Evolutionary conservation across 176 grass and related monocot species (phyloP).

Genomic region (Hyparrhenia diplandra): DNA sequence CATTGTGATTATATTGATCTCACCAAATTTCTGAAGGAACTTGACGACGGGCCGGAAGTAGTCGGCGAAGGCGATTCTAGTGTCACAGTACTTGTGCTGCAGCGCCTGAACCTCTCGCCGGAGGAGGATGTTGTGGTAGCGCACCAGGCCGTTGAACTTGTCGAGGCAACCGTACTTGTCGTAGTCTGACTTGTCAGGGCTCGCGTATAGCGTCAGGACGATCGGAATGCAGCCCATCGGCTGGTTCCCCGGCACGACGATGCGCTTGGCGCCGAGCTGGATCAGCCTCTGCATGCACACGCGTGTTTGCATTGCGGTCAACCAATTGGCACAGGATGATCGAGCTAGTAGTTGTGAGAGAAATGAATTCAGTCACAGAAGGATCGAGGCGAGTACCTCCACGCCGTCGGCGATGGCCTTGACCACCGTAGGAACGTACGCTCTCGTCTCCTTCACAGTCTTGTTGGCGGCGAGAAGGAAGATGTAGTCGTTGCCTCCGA

Average conservation of each 20-base stretch:
- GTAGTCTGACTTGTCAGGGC: slow-evolving; percentile 30
- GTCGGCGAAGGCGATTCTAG: slow-evolving; percentile 31
- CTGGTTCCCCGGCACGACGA: slow-evolving; percentile 38
- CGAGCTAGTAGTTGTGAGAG: no score
- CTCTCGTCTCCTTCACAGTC: neutral
- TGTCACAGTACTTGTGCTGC: neutral
- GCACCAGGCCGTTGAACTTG: slow-evolving; percentile 28
- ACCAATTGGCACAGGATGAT: no score
- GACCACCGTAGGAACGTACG: slow-evolving; percentile 29
- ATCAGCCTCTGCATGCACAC: slow-evolving; percentile 28
- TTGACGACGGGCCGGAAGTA: slow-evolving; percentile 5
- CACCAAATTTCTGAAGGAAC: slow-evolving; percentile 18
- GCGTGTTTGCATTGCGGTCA: neutral
- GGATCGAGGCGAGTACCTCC: slow-evolving; percentile 23
- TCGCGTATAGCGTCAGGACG: slow-evolving; percentile 28
- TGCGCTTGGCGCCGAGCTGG: slow-evolving; percentile 20
- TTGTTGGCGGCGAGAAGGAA: slow-evolving; percentile 28
- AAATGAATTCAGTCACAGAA: no score
- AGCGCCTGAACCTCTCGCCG: neutral
- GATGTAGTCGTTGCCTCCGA: slow-evolving; percentile 63
- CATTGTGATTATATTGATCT: neutral
- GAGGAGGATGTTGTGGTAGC: slow-evolving; percentile 37
- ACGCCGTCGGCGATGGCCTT: slow-evolving; percentile 9
- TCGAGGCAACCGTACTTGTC: slow-evolving; percentile 41
- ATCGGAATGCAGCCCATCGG: slow-evolving; percentile 45